phyloP scores from a whole-genome alignment of 257 asterid genomes.

The Nicotiana undulata region DNA sequence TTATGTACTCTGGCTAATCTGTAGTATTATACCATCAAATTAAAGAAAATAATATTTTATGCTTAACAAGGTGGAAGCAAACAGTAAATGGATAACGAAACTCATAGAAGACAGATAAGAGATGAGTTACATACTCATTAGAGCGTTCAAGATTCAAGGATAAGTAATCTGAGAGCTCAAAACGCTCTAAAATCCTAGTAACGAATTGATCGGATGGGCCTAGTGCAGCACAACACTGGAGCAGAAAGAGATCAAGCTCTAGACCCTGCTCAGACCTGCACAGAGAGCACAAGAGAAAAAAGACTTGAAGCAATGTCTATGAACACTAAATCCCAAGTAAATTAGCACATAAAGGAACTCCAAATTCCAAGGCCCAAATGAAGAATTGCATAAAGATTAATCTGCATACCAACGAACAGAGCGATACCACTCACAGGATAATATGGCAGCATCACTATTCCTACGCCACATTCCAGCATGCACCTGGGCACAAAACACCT shows the following conservation, averaged over 20 bases:
- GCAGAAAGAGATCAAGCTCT: conserved; percentile 92
- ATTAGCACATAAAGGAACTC: not conserved
- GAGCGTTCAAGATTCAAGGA: conserved; percentile 63
- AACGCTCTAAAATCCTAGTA: conserved; percentile 79
- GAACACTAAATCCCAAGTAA: not conserved
- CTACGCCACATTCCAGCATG: conserved; percentile 98
- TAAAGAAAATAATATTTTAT: not conserved
- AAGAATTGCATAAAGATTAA: conserved; percentile 9
- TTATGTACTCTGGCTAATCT: not conserved
- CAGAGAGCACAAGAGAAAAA: conserved; percentile 13
- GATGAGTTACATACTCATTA: conserved; percentile 71
- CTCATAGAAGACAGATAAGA: conserved; percentile 19
- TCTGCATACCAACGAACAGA: conserved; percentile 80
- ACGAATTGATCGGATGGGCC: conserved; percentile 89
- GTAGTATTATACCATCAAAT: not conserved
- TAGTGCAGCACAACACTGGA: conserved; percentile 94
- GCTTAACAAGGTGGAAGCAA: not conserved
- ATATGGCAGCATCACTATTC: conserved; percentile 79
- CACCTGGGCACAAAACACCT: conserved; percentile 95
- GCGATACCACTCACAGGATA: conserved; percentile 85
- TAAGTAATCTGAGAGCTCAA: conserved; percentile 72
- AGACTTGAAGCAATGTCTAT: not conserved
- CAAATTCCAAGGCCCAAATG: not conserved
- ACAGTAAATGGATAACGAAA: not conserved
- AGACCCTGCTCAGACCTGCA: conserved; percentile 91